Evolutionary conservation across 2,329 filamentous ascomycete genomes (phyloP).

Genomic region (Sarocladiaceae sp.): DNA sequence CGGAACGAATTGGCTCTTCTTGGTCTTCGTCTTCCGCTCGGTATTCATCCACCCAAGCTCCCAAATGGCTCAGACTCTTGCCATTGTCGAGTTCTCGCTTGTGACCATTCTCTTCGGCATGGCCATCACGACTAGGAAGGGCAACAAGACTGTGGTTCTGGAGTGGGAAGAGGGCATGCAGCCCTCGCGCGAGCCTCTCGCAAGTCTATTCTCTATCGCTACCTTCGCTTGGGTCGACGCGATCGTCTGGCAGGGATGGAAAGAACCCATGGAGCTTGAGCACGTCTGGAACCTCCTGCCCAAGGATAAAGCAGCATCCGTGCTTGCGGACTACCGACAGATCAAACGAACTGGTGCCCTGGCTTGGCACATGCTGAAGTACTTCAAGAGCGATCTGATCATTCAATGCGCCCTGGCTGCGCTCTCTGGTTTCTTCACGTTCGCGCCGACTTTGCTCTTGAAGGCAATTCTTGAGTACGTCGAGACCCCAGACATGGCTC

Average conservation of each 20-base stretch:
- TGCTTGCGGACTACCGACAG: conserved; percentile 80
- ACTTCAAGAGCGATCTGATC: conserved; percentile 74
- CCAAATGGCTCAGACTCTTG: conserved; percentile 55
- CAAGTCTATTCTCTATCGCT: conserved; percentile 81
- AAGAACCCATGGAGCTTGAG: conserved; percentile 72
- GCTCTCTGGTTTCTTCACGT: conserved; percentile 77
- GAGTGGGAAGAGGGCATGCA: conserved; percentile 87
- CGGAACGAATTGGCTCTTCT: conserved; percentile 74
- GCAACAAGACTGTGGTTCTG: conserved; percentile 82
- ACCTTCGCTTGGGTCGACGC: conserved; percentile 90
- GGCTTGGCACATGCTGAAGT: conserved; percentile 74
- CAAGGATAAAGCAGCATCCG: conserved; percentile 78
- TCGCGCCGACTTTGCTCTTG: conserved; percentile 84
- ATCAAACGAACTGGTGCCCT: conserved; percentile 77
- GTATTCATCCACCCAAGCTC: conserved; percentile 74
- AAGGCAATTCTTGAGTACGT: conserved; percentile 92
- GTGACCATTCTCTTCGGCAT: conserved; percentile 71
- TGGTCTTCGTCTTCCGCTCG: conserved; percentile 76
- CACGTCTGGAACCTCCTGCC: conserved; percentile 91
- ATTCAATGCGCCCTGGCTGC: conserved; percentile 78
- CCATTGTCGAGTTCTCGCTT: conserved; percentile 70
- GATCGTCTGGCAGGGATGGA: conserved; percentile 86
- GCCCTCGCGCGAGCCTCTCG: conserved; percentile 80
- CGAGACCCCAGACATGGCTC: conserved; percentile 72
- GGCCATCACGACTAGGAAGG: conserved; percentile 78